phyloP scores from a whole-genome alignment of 495 filamentous ascomycete genomes.

The Thozetella sp. region DNA sequence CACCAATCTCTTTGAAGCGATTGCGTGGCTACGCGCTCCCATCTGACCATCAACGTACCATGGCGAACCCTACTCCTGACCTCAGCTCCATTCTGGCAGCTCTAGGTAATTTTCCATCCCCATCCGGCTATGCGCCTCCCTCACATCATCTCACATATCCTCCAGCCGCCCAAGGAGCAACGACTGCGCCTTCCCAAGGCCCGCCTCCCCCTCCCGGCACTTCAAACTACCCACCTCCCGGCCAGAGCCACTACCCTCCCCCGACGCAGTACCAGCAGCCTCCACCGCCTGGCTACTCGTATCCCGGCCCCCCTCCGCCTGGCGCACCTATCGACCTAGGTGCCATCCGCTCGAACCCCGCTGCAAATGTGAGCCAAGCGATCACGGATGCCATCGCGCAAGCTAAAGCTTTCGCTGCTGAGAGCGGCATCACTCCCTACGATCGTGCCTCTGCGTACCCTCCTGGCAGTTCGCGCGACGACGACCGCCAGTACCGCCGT shows the following conservation, averaged over 20 bases:
- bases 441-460: slow-evolving; percentile 44
- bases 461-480: slow-evolving; percentile 10
- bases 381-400: slow-evolving; percentile 68
- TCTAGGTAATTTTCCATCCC: not conserved
- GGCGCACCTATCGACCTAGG: slow-evolving; percentile 75
- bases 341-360: slow-evolving; percentile 70
- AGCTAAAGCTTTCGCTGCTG: slow-evolving; percentile 69
- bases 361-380: slow-evolving; percentile 71
- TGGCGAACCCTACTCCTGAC: not conserved
- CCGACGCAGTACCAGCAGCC: slow-evolving; percentile 47
- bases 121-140: not conserved
- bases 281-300: slow-evolving; percentile 27
- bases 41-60: too few species aligned
- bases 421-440: slow-evolving; percentile 64
- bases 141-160: not conserved
- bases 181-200: not conserved
- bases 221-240: slow-evolving; percentile 18
- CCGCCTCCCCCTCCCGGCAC: not conserved
- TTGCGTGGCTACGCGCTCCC: too few species aligned
- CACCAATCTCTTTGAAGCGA: too few species aligned
- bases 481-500: slow-evolving; percentile 55
- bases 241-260: slow-evolving; percentile 30
- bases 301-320: slow-evolving; percentile 65
- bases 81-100: not conserved
- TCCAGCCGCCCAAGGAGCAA: not conserved